Percentiles rank a stretch among this genome's conserved stretches.
phyloP scores from a whole-genome alignment of 148 eudicot genomes.

The Vaccinium darrowii region DNA sequence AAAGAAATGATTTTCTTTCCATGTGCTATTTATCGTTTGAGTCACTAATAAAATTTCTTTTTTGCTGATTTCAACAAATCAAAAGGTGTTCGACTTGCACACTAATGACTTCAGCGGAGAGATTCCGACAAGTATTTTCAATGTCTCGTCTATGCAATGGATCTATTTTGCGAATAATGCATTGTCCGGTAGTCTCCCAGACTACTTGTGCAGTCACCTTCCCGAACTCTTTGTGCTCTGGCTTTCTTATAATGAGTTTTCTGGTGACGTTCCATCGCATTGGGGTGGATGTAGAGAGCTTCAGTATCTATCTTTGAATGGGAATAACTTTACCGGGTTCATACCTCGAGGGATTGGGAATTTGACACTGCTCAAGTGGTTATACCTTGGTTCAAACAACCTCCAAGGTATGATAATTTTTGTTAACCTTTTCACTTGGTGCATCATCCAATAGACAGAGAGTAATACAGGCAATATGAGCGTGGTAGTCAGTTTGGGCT shows the following conservation, averaged over 20 bases:
- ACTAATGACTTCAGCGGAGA: constrained; percentile 4
- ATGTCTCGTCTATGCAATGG: neutral
- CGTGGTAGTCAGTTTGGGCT: no score
- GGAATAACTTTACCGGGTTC: neutral
- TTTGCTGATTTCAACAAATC: neutral
- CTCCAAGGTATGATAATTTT: neutral
- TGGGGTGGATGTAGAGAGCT: neutral
- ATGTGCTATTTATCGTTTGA: no score
- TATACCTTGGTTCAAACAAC: neutral
- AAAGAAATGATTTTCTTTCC: no score
- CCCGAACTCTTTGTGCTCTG: neutral
- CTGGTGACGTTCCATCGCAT: neutral
- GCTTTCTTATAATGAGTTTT: neutral
- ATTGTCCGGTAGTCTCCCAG: neutral
- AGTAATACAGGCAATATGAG: no score
- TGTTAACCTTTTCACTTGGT: no score
- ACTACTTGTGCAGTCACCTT: neutral
- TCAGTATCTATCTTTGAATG: neutral
- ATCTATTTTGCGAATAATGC: neutral
- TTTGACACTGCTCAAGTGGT: neutral
- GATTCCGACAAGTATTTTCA: neutral
- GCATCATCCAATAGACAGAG: no score
- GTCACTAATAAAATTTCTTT: no score
- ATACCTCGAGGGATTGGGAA: neutral
- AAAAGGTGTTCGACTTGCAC: neutral